Base-by-base conservation (phyloP, 768 basidiomycete genomes). In the Tremella yokohamensis region DNA sequence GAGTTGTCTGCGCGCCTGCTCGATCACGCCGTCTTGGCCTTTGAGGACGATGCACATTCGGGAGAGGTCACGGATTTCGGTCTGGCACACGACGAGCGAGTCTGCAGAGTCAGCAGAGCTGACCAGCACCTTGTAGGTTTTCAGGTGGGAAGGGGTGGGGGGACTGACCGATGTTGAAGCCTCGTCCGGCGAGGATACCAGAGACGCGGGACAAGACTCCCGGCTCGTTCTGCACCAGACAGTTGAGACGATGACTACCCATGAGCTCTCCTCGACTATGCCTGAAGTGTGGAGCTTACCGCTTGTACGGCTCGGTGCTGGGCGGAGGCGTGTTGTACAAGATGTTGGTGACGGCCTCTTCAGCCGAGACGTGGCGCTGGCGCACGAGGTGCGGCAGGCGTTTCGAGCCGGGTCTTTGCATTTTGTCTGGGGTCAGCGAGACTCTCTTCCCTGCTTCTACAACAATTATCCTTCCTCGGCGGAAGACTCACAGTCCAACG, bases 121-220 rank as follows among this genome's bases (percentile, higher is more conserved):
- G 20, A 7, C 8, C 50, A 20, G 34, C n/a, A 38, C 22, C 40
- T 47, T 18, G 12, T 26, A 24, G 7, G 48, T 22, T 6, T 19
- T 40, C 11, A 40, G 29, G n/a, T 9, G 52, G 39, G 18, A 47
- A 40, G 19, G 9, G 19, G 16, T n/a, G 6, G 9, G 29, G 1
- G 3, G 9, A 68, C 74, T 52, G 24, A 79, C 78, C 76, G 54
- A 78, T 78, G 73, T 99, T 99, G 82, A 99, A 96, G 3, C 96
- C 96, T 64, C 96, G 82, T 40, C 90, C 96, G 18, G 96, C 96
- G 20, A 99, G 83, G 70, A 94, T 97, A 54, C 96, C 96, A 6
- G 94, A 94, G 2, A 99, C 92, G 67, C 96, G 87, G 25, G 94
- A 96, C 12, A 99, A 83, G n/a, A 99, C 96, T 70, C 96, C 96